Evolutionary conservation across 139 green algal species (phyloP).

Genomic region (Penium margaritaceum): DNA sequence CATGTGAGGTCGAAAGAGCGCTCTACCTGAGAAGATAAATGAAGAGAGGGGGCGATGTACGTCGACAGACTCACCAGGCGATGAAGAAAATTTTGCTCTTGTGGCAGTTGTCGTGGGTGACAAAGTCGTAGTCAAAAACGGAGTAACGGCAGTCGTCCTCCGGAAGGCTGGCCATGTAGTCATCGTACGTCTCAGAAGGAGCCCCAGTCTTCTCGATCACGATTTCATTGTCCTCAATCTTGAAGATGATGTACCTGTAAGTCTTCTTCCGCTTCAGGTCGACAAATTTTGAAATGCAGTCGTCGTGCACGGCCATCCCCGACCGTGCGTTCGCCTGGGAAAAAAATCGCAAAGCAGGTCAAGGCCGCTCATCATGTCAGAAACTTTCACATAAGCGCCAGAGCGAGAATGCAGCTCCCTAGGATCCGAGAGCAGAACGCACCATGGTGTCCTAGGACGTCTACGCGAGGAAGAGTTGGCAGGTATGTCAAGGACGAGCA

Average conservation of each 20-base stretch:
- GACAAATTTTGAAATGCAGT: slow-evolving; percentile 31
- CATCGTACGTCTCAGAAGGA: slow-evolving; percentile 22
- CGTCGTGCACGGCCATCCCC: slow-evolving; percentile 30
- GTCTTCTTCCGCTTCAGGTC: slow-evolving; percentile 40
- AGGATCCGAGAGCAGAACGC: no score
- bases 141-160: slow-evolving; percentile 37
- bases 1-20: no score
- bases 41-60: no score
- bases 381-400: no score
- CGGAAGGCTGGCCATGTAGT: slow-evolving; percentile 22
- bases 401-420: no score
- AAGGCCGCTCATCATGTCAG: no score
- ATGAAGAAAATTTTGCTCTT: slow-evolving; percentile 50
- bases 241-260: slow-evolving; percentile 42
- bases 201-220: slow-evolving; percentile 25
- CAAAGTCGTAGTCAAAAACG: slow-evolving; percentile 45
- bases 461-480: no score
- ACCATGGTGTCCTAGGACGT: no score
- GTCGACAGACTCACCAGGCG: slow-evolving; percentile 36
- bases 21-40: no score
- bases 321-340: slow-evolving; percentile 42
- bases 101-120: slow-evolving; percentile 40
- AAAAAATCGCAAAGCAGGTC: no score
- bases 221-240: slow-evolving; percentile 41
- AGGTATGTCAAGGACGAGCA: no score